Conservation (phyloP, 768 basidiomycete species). For the Phaffia australis region DNA sequence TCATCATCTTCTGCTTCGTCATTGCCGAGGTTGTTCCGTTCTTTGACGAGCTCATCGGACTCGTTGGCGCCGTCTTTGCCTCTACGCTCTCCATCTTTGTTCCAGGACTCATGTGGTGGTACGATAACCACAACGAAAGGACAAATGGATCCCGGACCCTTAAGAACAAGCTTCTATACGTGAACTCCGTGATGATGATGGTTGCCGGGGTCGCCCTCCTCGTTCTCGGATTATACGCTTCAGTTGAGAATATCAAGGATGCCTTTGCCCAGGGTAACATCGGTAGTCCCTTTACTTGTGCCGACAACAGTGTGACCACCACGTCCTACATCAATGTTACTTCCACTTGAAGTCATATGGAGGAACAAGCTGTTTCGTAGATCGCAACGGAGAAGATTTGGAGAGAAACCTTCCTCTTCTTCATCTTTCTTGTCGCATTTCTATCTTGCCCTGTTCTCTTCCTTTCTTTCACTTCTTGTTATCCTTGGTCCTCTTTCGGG, state of each 20-base stretch:
- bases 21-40: slow-evolving; percentile 25
- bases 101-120: slow-evolving; percentile 27
- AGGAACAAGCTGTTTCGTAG: too few species aligned
- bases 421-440: too few species aligned
- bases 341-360: neutral
- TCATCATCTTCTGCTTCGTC: slow-evolving; percentile 26
- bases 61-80: slow-evolving; percentile 28
- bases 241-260: slow-evolving; percentile 1
- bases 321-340: neutral
- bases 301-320: neutral
- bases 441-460: too few species aligned
- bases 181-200: too few species aligned
- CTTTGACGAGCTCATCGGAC: slow-evolving; percentile 23
- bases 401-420: too few species aligned
- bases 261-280: neutral
- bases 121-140: slow-evolving; percentile 13
- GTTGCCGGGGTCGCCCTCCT: neutral
- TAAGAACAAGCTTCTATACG: too few species aligned
- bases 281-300: slow-evolving; percentile 1
- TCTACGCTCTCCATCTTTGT: slow-evolving; percentile 5
- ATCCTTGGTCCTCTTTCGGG: too few species aligned
- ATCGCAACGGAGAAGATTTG: too few species aligned
- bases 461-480: too few species aligned
- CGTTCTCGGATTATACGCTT: neutral
- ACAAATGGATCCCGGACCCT: too few species aligned